Evolutionary conservation across 2,329 filamentous ascomycete genomes (phyloP), one percentile per base, ranked within the genome.

Genomic region (Neopestalotiopsis sp.): DNA sequence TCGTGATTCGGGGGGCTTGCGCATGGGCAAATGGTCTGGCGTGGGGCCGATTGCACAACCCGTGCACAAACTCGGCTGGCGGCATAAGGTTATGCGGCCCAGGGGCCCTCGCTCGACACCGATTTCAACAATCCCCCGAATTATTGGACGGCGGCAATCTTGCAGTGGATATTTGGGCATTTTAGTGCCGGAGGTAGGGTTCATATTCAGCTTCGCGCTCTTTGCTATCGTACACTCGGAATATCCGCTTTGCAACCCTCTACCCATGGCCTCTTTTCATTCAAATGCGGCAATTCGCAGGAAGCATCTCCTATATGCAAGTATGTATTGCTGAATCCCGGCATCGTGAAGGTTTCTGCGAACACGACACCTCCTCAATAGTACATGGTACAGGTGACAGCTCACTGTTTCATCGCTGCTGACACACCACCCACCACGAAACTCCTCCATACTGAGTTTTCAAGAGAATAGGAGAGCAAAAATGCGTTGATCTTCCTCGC

Each of bases 161-260:
- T 20, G 59, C 10, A 17, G 59, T 62, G 59, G 59, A n/a, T 62
- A 62, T 62, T 34, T 38, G 6, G 4, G 3, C 34, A 14, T 38
- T 40, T 62, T 64, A 64, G 61, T 64, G 61, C 13, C 61, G 38
- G 61, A 32, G 20, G 38, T 30, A 64, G 20, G 42, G 61, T 45
- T 53, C 61, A 64, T 64, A 53, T 62, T 62, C 28, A 62, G 59
- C 59, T 62, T 62, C 59, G 59, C 59, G 59, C 34, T 62, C 14
- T 53, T 40, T 40, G 17, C 30, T 40, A 40, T 62, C n/a, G 5
- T 62, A 13, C 40, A 62, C 40, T 38, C 28, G 17, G 13, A 14
- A n/a, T 49, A 53, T 53, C 45, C 45, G 45, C 45, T 53, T 20
- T 53, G 17, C 3, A 53, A 9, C 17, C 45, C 42, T 49, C n/a